Conservation (phyloP, 169 alveolate species). For the Babesia bovis region DNA sequence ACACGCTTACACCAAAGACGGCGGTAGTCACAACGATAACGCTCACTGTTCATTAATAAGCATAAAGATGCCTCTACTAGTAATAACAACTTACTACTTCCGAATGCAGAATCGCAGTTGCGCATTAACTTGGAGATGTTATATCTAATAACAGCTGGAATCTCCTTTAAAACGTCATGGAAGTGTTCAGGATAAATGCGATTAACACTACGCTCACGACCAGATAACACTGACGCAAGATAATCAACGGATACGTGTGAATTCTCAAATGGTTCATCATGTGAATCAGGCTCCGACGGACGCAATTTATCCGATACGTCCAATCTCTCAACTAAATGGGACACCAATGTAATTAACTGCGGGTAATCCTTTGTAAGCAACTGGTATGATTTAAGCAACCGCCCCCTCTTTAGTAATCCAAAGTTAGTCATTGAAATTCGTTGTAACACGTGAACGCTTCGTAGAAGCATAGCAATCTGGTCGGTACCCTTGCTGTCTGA, state of each 20-base stretch:
- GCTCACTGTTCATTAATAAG: conserved; percentile 19
- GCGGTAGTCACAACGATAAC: neutral
- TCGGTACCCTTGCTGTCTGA: neutral
- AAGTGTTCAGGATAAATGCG: conserved; percentile 1
- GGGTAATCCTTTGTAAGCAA: conserved; percentile 36
- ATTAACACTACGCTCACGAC: neutral
- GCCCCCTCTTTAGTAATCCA: conserved; percentile 41
- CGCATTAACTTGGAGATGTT: conserved; percentile 28
- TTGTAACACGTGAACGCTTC: conserved; percentile 10
- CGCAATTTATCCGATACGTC: neutral
- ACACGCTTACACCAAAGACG: conserved; percentile 2
- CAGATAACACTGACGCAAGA: neutral
- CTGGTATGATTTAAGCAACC: conserved; percentile 39
- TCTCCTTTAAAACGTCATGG: conserved; percentile 8
- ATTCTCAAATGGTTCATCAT: too few relatives aligned
- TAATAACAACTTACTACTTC: conserved; percentile 26
- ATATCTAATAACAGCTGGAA: conserved; percentile 13
- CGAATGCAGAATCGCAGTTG: conserved; percentile 33
- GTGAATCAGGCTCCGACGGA: neutral
- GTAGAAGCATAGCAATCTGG: neutral
- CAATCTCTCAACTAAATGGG: conserved; percentile 4
- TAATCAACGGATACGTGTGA: neutral
- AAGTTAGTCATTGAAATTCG: conserved; percentile 48
- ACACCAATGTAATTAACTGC: conserved; percentile 1
- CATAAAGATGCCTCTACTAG: conserved; percentile 41